Base-by-base conservation (phyloP, 352 stramenopile species). In the Pythium dissimile region DNA sequence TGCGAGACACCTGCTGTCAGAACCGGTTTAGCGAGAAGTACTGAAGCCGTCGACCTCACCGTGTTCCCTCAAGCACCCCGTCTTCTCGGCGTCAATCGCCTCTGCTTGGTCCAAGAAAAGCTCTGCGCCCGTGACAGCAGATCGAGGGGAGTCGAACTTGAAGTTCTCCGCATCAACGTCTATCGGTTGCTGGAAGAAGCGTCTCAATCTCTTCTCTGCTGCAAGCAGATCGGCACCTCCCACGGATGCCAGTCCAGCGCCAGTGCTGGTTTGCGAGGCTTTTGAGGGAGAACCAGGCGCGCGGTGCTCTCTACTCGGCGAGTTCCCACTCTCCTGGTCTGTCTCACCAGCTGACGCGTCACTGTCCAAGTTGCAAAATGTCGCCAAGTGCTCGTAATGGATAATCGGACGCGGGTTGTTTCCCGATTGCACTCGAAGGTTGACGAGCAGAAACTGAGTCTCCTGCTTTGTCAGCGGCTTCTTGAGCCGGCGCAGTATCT, bases 311-410 rank as follows among this genome's bases (percentile, higher is more conserved):
- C n/a, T n/a, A n/a, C n/a, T n/a, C n/a, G n/a, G n/a, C n/a, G n/a
- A n/a, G n/a, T n/a, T n/a, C n/a, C n/a, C n/a, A 37, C 27, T 21
- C 15, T 11, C 2, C 2, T 24, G 30, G 2, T 72, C 72, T 0
- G 59, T 67, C 10, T 73, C 72, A 11, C 68, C 79, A 1, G 71
- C 39, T 0, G 76, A 84, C 6, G 71, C 74, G 37, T 89, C 79
- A 37, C 76, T 86, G 34, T 85, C 66, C 10, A 89, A 35, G 38
- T 72, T 73, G 38, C 63, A 86, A 27, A 83, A 45, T 6, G 53
- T 59, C 1, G 56, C 67, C 34, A 89, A 51, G 38, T 84, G 74
- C 21, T 89, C 72, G 31, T 87, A 89, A 42, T 89, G 63, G 21
- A 89, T 59, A 2, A 64, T 32, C 2, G 47, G 47, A 3, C 47